A percentile compares a stretch with the other conserved stretches of the same genome.
These are phyloP conservation scores for Penicillium sp. DNA, from an alignment of 2,329 filamentous ascomycete genomes.

Conservation along the genomic window DNA sequence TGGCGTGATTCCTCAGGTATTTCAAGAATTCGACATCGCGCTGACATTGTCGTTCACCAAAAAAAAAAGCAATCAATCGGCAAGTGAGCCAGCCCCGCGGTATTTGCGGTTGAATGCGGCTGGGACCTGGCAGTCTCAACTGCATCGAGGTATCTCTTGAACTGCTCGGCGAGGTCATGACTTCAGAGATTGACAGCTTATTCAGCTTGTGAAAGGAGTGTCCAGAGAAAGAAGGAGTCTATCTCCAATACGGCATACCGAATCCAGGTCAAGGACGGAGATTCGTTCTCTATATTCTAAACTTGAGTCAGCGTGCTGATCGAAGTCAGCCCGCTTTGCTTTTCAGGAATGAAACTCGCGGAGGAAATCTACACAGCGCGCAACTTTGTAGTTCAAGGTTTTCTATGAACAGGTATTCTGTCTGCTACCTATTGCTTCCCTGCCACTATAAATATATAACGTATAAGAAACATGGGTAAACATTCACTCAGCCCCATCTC, in stretches of 20 bases:
- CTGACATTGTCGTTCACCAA: too few relatives aligned
- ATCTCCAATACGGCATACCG: not conserved
- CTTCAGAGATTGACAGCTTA: constrained; percentile 10
- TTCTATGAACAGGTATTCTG: not conserved
- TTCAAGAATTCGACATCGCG: too few relatives aligned
- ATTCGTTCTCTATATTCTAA: constrained; percentile 9
- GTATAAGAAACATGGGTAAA: not conserved
- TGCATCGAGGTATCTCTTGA: constrained; percentile 13
- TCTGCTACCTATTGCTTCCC: not conserved
- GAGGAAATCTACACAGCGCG: not conserved
- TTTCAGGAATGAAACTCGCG: not conserved
- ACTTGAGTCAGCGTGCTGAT: constrained; percentile 13
- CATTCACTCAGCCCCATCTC: not conserved
- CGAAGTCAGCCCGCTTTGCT: not conserved
- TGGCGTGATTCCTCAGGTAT: too few relatives aligned
- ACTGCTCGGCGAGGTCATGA: constrained; percentile 15
- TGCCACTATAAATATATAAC: not conserved
- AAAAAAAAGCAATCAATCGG: constrained; percentile 8
- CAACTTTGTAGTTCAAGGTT: not conserved
- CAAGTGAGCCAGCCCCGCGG: constrained; percentile 15
- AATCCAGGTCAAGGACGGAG: constrained; percentile 10
- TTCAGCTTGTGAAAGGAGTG: not conserved
- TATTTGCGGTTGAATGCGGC: constrained; percentile 4
- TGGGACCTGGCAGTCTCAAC: constrained; percentile 19
- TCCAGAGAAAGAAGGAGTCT: not conserved